Conservation (phyloP, 2,329 filamentous ascomycete species). For the Penicillium paneum region DNA sequence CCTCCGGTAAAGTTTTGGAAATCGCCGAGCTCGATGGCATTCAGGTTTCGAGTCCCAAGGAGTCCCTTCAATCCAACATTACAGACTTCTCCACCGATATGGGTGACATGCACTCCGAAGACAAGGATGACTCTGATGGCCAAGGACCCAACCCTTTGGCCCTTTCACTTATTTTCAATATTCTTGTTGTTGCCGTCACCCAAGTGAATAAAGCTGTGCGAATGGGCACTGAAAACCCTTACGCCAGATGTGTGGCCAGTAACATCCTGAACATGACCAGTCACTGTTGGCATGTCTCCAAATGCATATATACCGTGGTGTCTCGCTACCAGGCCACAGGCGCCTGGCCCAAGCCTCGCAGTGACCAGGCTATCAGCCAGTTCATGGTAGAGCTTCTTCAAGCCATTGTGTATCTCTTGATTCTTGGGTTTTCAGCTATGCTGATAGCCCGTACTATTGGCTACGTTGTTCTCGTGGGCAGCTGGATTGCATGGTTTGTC, state of each 20-base stretch:
- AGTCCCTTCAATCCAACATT: constrained; percentile 18
- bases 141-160: constrained; percentile 20
- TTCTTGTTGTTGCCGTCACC: constrained; percentile 27
- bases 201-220: constrained; percentile 26
- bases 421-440: constrained; percentile 33
- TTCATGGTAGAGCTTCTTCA: constrained; percentile 33
- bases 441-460: constrained; percentile 30
- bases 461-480: constrained; percentile 33
- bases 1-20: constrained; percentile 19
- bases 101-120: constrained; percentile 11
- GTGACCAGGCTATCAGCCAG: constrained; percentile 28
- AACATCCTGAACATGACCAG: constrained; percentile 31
- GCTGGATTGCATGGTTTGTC: constrained; percentile 38
- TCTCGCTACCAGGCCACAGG: constrained; percentile 34
- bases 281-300: constrained; percentile 32
- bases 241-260: constrained; percentile 22
- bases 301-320: constrained; percentile 23
- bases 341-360: constrained; percentile 26
- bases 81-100: constrained; percentile 20
- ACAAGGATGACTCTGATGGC: constrained; percentile 13
- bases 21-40: constrained; percentile 38
- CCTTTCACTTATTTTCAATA: constrained; percentile 31
- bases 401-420: constrained; percentile 33
- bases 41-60: constrained; percentile 27
- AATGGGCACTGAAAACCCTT: constrained; percentile 24